Conservation (phyloP, 2,329 filamentous ascomycete genomes). For the Exophiala phaeomuriformis region DNA sequence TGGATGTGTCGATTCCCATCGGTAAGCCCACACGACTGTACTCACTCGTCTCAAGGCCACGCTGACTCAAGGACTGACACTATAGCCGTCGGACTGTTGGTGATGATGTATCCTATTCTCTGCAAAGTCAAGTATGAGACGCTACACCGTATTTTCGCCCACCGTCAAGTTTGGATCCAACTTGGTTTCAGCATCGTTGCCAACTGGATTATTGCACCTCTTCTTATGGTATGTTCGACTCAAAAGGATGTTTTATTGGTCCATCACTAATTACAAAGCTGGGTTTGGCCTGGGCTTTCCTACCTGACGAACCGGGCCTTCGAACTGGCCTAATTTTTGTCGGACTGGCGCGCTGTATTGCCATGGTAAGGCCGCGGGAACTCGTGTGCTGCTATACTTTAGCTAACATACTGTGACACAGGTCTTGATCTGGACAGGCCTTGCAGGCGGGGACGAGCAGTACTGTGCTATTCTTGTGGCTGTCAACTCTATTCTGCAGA, state of each 20-base stretch:
- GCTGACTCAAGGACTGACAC: slow-evolving; percentile 1
- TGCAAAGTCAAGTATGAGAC: slow-evolving; percentile 78
- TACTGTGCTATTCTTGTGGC: slow-evolving; percentile 78
- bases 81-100: slow-evolving; percentile 66
- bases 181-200: slow-evolving; percentile 67
- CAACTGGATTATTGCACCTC: slow-evolving; percentile 77
- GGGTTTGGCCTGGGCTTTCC: slow-evolving; percentile 45
- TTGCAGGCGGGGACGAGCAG: slow-evolving; percentile 68
- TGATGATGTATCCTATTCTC: slow-evolving; percentile 93
- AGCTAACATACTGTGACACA: too few relatives aligned
- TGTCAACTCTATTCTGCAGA: slow-evolving; percentile 67
- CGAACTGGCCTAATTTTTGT: slow-evolving; percentile 69
- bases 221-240: slow-evolving; percentile 60
- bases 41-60: not conserved
- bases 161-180: slow-evolving; percentile 63
- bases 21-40: slow-evolving; percentile 34
- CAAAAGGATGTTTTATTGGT: not conserved
- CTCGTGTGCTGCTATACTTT: too few relatives aligned
- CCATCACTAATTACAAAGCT: slow-evolving; percentile 35
- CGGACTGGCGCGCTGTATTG: slow-evolving; percentile 76
- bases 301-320: slow-evolving; percentile 45
- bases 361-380: slow-evolving; percentile 50
- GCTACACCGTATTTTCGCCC: slow-evolving; percentile 58
- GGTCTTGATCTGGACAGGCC: slow-evolving; percentile 66
- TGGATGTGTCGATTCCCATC: slow-evolving; percentile 61